phyloP scores from a whole-genome alignment of 2,329 filamentous ascomycete genomes.

The Ascocoryne sarcoides region DNA sequence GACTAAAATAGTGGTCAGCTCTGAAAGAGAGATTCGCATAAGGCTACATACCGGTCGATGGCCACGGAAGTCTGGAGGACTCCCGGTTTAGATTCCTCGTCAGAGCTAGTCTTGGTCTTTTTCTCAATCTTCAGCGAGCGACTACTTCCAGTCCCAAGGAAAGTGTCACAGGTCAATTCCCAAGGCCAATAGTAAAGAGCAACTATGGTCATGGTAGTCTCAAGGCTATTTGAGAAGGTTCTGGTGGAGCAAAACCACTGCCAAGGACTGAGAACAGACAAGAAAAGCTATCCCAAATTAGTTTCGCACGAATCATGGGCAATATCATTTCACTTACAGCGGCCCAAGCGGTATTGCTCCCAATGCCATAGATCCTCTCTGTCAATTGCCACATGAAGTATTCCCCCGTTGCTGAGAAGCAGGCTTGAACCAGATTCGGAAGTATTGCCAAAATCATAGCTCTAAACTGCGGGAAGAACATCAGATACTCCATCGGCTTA shows the following conservation, averaged over 20 bases:
- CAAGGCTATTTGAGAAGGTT: constrained; percentile 88
- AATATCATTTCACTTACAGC: no score
- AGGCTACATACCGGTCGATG: no score
- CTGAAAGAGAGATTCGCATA: no score
- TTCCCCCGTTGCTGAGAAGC: constrained; percentile 70
- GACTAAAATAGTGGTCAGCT: constrained; percentile 29
- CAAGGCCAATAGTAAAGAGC: constrained; percentile 85
- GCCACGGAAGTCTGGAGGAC: constrained; percentile 20
- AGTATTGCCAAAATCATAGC: constrained; percentile 61
- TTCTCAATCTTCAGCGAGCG: constrained; percentile 1
- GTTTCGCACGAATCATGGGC: no score
- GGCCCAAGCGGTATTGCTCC: constrained; percentile 55
- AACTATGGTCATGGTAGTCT: constrained; percentile 75
- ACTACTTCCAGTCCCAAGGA: constrained; percentile 9
- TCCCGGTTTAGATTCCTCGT: no score
- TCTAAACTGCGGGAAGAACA: constrained; percentile 44
- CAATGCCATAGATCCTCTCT: constrained; percentile 59
- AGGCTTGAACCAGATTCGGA: constrained; percentile 68
- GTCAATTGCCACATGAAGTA: constrained; percentile 84
- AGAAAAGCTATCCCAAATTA: constrained; percentile 45
- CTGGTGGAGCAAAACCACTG: constrained; percentile 93
- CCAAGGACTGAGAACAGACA: constrained; percentile 76
- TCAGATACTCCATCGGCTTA: constrained; percentile 44
- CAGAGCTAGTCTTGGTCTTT: not conserved
- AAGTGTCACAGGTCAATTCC: constrained; percentile 46